A percentile compares a stretch with the other conserved stretches of the same genome.
Evolutionary conservation across 2,329 filamentous ascomycete species (phyloP).

Genomic region (Chrysosphaeria jannelii): DNA sequence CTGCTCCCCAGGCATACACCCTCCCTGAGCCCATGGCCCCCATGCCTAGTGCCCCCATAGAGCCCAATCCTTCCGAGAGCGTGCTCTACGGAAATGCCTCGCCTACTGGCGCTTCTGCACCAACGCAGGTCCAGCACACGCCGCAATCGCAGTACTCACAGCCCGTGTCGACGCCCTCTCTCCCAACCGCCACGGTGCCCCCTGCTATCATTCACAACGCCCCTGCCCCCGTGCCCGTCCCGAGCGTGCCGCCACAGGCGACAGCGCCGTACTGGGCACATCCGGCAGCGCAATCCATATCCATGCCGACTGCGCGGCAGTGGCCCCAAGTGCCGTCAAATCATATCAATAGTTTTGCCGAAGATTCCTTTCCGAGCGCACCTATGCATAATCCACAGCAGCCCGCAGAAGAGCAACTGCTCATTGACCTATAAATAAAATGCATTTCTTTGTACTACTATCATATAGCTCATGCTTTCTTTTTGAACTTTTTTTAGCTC

Average conservation of each 20-base stretch:
- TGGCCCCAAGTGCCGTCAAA: conserved; percentile 8
- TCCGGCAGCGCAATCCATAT: conserved; percentile 9
- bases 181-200: conserved; percentile 22
- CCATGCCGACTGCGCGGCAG: conserved; percentile 10
- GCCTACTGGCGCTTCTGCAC: conserved; percentile 6
- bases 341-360: conserved; percentile 18
- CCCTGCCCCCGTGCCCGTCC: conserved; percentile 3
- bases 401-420: conserved; percentile 37
- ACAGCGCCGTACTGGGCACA: conserved; percentile 17
- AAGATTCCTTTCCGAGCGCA: conserved; percentile 33
- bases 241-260: conserved; percentile 8
- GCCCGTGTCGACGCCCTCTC: conserved; percentile 6
- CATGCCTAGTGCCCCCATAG: conserved; percentile 14
- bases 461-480: not conserved
- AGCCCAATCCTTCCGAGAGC: conserved; percentile 20
- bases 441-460: not conserved
- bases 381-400: conserved; percentile 29
- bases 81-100: conserved; percentile 7
- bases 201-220: conserved; percentile 24
- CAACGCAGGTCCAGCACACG: not conserved
- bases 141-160: conserved; percentile 1
- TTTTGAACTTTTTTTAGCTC: not conserved
- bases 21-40: conserved; percentile 14
- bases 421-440: conserved; percentile 34
- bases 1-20: no score